Percentiles rank a stretch among this genome's conserved stretches.
phyloP scores from a whole-genome alignment of 2,329 filamentous ascomycete species.

The Fusarium sp. region DNA sequence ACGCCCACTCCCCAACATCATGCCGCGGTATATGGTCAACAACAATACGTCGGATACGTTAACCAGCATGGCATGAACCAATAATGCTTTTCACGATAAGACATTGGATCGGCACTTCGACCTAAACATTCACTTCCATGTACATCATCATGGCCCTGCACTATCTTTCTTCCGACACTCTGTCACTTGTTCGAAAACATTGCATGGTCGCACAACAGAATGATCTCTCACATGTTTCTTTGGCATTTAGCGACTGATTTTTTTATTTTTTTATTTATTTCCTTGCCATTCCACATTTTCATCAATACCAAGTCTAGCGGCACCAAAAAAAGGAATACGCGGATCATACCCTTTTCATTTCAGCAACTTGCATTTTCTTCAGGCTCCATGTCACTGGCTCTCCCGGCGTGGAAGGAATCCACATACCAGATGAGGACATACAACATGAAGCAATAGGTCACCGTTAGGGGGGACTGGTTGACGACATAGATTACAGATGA shows the following conservation, averaged over 20 bases:
- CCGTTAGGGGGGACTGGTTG: conserved; percentile 41
- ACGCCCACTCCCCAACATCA: conserved; percentile 66
- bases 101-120: conserved; percentile 18
- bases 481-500: conserved; percentile 43
- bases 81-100: conserved; percentile 48
- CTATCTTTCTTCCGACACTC: conserved; percentile 37
- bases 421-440: conserved; percentile 28
- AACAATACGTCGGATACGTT: conserved; percentile 51
- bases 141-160: conserved; percentile 20
- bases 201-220: conserved; percentile 44
- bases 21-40: conserved; percentile 46
- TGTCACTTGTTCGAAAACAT: conserved; percentile 47
- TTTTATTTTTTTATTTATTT: conserved; percentile 38
- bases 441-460: conserved; percentile 32
- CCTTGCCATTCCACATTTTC: conserved; percentile 46
- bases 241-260: conserved; percentile 58
- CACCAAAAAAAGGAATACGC: conserved; percentile 53
- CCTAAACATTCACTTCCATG: conserved; percentile 10
- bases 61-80: conserved; percentile 55
- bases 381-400: conserved; percentile 38
- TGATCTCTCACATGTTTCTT: conserved; percentile 51
- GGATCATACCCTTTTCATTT: conserved; percentile 51
- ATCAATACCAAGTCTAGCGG: conserved; percentile 52
- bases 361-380: conserved; percentile 39
- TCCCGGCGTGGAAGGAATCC: conserved; percentile 30